Conservation (phyloP, 495 filamentous ascomycete species). For the Talaromyces adpressus region DNA sequence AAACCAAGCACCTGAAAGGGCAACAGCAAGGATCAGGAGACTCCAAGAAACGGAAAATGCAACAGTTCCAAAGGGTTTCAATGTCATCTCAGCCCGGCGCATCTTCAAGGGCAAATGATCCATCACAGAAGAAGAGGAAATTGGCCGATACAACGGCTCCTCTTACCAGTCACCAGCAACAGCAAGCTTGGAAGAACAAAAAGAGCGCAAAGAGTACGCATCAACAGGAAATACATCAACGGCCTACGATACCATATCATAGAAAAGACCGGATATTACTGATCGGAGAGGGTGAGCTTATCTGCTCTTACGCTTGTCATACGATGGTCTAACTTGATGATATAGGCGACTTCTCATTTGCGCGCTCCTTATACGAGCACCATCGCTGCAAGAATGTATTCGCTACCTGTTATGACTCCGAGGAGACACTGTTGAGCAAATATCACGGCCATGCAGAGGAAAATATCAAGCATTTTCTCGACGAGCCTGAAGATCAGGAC, state of each 20-base stretch:
- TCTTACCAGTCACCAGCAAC: neutral
- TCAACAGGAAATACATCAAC: constrained; percentile 21
- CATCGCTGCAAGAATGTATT: constrained; percentile 62
- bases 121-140: neutral
- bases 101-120: neutral
- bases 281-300: constrained; percentile 69
- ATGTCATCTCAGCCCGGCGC: neutral
- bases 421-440: constrained; percentile 51
- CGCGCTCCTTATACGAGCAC: constrained; percentile 62
- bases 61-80: constrained; percentile 5
- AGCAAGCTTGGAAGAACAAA: neutral
- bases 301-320: neutral
- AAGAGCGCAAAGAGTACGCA: neutral
- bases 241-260: constrained; percentile 68
- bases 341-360: constrained; percentile 78
- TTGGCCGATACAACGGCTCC: neutral
- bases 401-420: constrained; percentile 55
- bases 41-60: constrained; percentile 9
- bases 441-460: constrained; percentile 63
- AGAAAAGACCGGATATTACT: constrained; percentile 68
- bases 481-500: neutral
- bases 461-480: constrained; percentile 49
- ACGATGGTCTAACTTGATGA: neutral
- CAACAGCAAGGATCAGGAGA: neutral
- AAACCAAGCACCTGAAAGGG: neutral